These are phyloP conservation scores for Suillus brevipes DNA, from an alignment of 768 basidiomycete species.

Conservation along the genomic window DNA sequence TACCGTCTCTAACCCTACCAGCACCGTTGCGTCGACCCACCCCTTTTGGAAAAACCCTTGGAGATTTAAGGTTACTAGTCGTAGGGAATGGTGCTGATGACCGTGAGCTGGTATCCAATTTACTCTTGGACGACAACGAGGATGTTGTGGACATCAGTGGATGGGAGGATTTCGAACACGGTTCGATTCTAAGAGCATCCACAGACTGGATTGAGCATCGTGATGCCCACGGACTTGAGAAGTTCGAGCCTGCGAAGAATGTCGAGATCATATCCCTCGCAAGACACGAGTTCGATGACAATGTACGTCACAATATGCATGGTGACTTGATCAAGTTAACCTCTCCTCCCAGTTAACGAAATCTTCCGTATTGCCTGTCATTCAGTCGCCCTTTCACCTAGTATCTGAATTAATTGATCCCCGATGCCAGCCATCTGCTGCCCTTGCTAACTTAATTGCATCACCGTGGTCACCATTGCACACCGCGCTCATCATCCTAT, in stretches of 20 bases:
- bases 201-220: constrained; percentile 73
- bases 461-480: constrained; percentile 59
- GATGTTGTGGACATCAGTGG: constrained; percentile 62
- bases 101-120: constrained; percentile 39
- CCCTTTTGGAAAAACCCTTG: constrained; percentile 66
- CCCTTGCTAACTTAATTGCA: constrained; percentile 54
- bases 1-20: constrained; percentile 68
- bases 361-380: constrained; percentile 39
- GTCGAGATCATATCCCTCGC: constrained; percentile 59
- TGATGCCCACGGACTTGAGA: constrained; percentile 65
- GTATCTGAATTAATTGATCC: constrained; percentile 56
- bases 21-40: constrained; percentile 62
- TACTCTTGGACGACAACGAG: constrained; percentile 64
- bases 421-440: constrained; percentile 48
- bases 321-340: not conserved
- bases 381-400: constrained; percentile 58
- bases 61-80: constrained; percentile 58
- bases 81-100: constrained; percentile 43
- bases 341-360: constrained; percentile 23
- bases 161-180: constrained; percentile 53
- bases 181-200: constrained; percentile 54
- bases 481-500: constrained; percentile 58
- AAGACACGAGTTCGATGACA: constrained; percentile 40
- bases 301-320: constrained; percentile 42
- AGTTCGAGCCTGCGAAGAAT: constrained; percentile 63